Conservation (phyloP, 139 green algal genomes). For the Volvox africanus region DNA sequence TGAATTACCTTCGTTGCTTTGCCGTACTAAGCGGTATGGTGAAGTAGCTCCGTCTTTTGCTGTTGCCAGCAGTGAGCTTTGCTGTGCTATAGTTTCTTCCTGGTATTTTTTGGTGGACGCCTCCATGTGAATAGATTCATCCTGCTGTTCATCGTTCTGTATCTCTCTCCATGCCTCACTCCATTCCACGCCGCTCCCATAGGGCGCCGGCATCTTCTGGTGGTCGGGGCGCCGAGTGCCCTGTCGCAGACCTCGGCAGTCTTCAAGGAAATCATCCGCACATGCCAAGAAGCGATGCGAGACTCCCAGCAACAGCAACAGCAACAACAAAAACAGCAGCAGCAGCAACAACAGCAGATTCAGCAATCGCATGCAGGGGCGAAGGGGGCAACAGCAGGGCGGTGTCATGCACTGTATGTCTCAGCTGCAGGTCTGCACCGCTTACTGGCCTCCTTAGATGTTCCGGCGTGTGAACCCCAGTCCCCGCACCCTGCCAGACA, state of each 20-base stretch:
- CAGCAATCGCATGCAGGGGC: not conserved
- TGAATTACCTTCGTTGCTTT: not conserved
- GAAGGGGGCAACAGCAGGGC: not conserved
- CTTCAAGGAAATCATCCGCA: slow-evolving; percentile 52
- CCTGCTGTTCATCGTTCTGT: not conserved
- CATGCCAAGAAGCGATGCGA: slow-evolving; percentile 11
- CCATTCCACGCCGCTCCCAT: not conserved
- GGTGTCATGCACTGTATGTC: not conserved
- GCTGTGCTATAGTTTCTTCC: not conserved
- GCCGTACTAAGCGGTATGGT: not conserved
- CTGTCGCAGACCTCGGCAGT: slow-evolving; percentile 58
- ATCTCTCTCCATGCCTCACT: not conserved
- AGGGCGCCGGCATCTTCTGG: slow-evolving; percentile 71
- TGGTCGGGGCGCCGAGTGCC: slow-evolving; percentile 65
- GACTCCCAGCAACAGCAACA: not conserved
- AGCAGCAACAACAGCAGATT: not conserved
- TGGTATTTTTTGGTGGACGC: not conserved
- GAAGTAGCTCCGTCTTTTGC: not conserved
- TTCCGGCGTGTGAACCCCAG: not conserved
- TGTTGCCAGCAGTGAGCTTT: too few relatives aligned
- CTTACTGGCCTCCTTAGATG: not conserved
- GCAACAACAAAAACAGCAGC: not conserved
- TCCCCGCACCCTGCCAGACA: not conserved
- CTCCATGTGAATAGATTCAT: not conserved
- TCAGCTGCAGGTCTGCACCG: slow-evolving; percentile 6